Conservation (phyloP, 345 rosid species). For the Moricandia moricandioides region DNA sequence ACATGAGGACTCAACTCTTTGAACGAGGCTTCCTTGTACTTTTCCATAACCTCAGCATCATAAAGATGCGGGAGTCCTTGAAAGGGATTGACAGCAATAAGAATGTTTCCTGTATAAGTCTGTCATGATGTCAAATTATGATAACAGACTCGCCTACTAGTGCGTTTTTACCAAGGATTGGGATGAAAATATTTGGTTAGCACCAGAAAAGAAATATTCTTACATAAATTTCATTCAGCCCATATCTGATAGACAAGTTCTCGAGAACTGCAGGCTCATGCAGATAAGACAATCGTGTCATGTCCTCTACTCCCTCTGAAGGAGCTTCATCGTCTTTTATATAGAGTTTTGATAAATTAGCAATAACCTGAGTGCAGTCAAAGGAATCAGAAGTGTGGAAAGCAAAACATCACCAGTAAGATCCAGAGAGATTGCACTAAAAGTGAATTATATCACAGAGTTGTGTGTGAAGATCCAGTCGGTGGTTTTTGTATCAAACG, state of each 20-base stretch:
- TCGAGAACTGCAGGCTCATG: slow-evolving; percentile 87
- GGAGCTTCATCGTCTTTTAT: slow-evolving; percentile 67
- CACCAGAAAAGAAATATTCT: slow-evolving; percentile 34
- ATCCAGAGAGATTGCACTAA: not conserved
- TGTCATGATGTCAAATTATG: slow-evolving; percentile 56
- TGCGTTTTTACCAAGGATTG: slow-evolving; percentile 30
- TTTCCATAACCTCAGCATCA: slow-evolving; percentile 56
- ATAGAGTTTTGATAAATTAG: slow-evolving; percentile 50
- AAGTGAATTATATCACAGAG: not conserved
- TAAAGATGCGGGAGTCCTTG: slow-evolving; percentile 61
- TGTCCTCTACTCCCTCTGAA: slow-evolving; percentile 81
- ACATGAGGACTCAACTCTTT: slow-evolving; percentile 75
- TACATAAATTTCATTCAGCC: slow-evolving; percentile 69
- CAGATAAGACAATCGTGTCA: slow-evolving; percentile 75
- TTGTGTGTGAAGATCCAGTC: not conserved
- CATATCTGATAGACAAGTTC: slow-evolving; percentile 63
- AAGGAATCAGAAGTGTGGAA: slow-evolving; percentile 1
- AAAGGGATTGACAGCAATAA: slow-evolving; percentile 91
- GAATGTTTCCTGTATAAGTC: slow-evolving; percentile 89
- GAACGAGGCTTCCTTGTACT: slow-evolving; percentile 55
- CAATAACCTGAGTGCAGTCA: slow-evolving; percentile 45
- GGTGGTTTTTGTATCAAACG: not conserved
- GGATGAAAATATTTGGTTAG: slow-evolving; percentile 17
- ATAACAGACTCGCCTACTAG: slow-evolving; percentile 36
- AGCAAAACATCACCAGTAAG: slow-evolving; percentile 16